A percentile compares a stretch with the other conserved stretches of the same genome.
These are phyloP conservation scores for Coemansia sp. DNA, from an alignment of 192 early-diverging fungal genomes.

Conservation along the genomic window DNA sequence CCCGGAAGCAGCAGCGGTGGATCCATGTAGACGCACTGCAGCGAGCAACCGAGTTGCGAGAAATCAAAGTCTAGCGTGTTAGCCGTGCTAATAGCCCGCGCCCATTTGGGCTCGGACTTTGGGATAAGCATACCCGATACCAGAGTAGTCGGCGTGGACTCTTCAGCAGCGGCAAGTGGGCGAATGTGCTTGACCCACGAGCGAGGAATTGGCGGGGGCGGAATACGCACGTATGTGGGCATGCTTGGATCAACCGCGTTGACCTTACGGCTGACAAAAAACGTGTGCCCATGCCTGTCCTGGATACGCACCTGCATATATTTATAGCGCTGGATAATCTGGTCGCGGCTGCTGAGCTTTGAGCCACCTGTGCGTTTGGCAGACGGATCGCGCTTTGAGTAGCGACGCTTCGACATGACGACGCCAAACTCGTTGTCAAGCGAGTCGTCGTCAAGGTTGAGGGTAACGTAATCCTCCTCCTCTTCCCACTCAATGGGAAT, in stretches of 20 bases:
- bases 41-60: conserved; percentile 58
- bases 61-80: conserved; percentile 29
- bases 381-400: conserved; percentile 28
- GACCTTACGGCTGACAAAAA: conserved; percentile 82
- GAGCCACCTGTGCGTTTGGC: conserved; percentile 47
- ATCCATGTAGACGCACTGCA: conserved; percentile 88
- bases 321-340: conserved; percentile 76
- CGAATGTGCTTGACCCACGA: conserved; percentile 84
- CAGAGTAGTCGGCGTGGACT: conserved; percentile 26
- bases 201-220: conserved; percentile 74
- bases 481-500: conserved; percentile 74
- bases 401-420: conserved; percentile 38
- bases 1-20: conserved; percentile 66
- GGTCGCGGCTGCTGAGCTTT: conserved; percentile 58
- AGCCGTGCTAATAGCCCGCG: conserved; percentile 28
- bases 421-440: conserved; percentile 76
- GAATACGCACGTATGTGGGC: conserved; percentile 87
- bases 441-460: conserved; percentile 68
- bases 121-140: conserved; percentile 40
- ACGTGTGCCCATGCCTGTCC: conserved; percentile 79
- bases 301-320: conserved; percentile 84
- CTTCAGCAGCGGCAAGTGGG: conserved; percentile 30
- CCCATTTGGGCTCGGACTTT: conserved; percentile 20
- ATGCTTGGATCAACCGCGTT: conserved; percentile 76
- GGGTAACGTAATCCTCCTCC: conserved; percentile 60